Percentiles rank a stretch among this genome's conserved stretches.
Conservation (phyloP, 2,329 filamentous ascomycete species). For the Dissoconium aciculare region DNA sequence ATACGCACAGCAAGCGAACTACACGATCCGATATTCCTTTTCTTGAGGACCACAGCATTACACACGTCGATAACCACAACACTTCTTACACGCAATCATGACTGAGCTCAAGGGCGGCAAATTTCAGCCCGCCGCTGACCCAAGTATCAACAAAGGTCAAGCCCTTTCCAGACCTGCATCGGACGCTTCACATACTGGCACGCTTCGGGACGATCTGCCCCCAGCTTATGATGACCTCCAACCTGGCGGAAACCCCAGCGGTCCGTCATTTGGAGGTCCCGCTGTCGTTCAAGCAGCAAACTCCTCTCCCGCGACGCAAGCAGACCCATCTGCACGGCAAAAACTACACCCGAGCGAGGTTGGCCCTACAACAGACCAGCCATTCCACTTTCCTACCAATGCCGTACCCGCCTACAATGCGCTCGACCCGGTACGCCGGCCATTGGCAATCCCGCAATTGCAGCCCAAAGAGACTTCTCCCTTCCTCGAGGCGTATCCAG, state of each 20-base stretch:
- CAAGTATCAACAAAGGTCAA: neutral
- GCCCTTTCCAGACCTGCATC: neutral
- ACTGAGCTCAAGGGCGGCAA: neutral
- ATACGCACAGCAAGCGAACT: too few relatives aligned
- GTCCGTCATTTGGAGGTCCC: too few relatives aligned
- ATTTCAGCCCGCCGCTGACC: neutral
- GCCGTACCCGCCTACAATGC: constrained; percentile 7
- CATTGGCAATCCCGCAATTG: constrained; percentile 11
- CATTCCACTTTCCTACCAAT: constrained; percentile 9
- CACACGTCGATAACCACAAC: too few relatives aligned
- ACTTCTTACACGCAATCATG: neutral
- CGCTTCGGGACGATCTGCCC: neutral
- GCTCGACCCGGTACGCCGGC: neutral
- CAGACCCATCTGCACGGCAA: neutral
- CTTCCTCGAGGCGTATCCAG: constrained; percentile 9
- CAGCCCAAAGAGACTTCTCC: constrained; percentile 6
- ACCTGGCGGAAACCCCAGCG: too few relatives aligned
- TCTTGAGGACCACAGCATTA: too few relatives aligned
- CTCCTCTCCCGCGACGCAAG: neutral
- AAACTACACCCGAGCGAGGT: neutral
- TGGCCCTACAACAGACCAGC: constrained; percentile 7
- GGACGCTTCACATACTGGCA: neutral
- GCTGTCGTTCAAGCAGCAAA: neutral
- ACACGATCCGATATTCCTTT: too few relatives aligned
- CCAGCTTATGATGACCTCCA: neutral